Base-by-base conservation (phyloP, 805 yeast genomes). In the Wickerhamiella australiensis region DNA sequence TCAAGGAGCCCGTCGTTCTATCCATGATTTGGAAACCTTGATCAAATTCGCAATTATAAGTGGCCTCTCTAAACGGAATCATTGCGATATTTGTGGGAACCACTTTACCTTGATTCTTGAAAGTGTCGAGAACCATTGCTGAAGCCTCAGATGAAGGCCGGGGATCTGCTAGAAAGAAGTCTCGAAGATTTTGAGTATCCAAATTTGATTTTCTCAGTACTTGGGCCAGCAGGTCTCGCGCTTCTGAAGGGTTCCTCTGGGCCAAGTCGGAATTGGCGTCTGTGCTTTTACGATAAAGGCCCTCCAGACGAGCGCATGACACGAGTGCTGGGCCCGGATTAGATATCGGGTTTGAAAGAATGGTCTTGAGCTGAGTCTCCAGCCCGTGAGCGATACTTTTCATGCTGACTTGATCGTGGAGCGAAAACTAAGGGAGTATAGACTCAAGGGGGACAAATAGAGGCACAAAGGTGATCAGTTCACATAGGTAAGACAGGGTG, bases 1-100 rank as follows among this genome's bases (percentile, higher is more conserved):
- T 71, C 11, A 69, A 62, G 42, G 76, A 74, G 1, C 79, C 86
- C 1, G 78, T 73, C 0, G 92, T 78, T 43, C 71, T 59, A 53
- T 80, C 84, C 20, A 84, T 68, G 41, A 81, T 62, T 43, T 69
- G 68, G 36, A 81, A 62, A 0, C 87, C 85, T 38, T 68, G 67
- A 23, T 70, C 68, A 52, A 79, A 68, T 45, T 80, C 77, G 1
- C 77, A 82, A 53, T 75, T 69, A 64, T 70, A 79, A 2, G 82
- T 61, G n/a, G 78, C 68, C 38, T 71, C 62, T 17, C 88, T 62
- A 53, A 82, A 75, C 3, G 87, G 83, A n/a, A 82, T 72, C 67
- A 79, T 68, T 3, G 81, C 78, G 26, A 51, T 35, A 8, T 43
- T 33, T 29, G 50, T 56, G 13, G 52, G 52, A 2, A 47, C 47